Evolutionary conservation across 345 rosid species (phyloP), one percentile per base, ranked within the genome.

Genomic region (Bruguiera sexangula): DNA sequence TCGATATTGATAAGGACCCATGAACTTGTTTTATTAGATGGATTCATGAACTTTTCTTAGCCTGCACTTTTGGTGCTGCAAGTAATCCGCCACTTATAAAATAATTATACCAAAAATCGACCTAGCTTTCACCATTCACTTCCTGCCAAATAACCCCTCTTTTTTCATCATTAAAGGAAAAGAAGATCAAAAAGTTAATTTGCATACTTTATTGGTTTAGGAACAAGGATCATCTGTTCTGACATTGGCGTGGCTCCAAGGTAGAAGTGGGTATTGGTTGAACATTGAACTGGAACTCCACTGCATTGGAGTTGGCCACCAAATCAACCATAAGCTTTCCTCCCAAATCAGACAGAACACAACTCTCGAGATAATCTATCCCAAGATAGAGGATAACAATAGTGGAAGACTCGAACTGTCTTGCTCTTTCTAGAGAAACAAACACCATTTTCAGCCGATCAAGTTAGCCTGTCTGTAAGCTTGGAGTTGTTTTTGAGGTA

Each of bases 231-330:
- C 21, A 62, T 62, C 32, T 58, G 51, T 51, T 55, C 27, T 6
- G 51, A 52, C 3, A 67, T 8, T 69, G 69, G 75, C 63, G 51
- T 58, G 78, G 50, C 50, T 43, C 50, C 19, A 69, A 66, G 24
- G 63, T 53, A 69, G 48, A 69, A 69, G 75, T 80, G 76, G 83
- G 32, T 63, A 65, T 67, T 5, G 61, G 59, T 24, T 53, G 51
- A 15, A 13, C 6, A 34, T n/a, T 39, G 56, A 55, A 39, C 60
- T 54, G 53, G 67, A 74, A 62, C 75, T 36, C 73, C 32, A 60
- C 8, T 30, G 64, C 67, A 68, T 32, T 75, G 83, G 83, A 80
- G 86, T 76, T 67, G 78, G 86, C 75, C 80, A 82, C 86, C 84
- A 67, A 72, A 81, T 78, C 85, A 81, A 55, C 60, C 53, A 63